Evolutionary conservation across 2,329 filamentous ascomycete genomes (phyloP).

Genomic region (Metarhizium album): DNA sequence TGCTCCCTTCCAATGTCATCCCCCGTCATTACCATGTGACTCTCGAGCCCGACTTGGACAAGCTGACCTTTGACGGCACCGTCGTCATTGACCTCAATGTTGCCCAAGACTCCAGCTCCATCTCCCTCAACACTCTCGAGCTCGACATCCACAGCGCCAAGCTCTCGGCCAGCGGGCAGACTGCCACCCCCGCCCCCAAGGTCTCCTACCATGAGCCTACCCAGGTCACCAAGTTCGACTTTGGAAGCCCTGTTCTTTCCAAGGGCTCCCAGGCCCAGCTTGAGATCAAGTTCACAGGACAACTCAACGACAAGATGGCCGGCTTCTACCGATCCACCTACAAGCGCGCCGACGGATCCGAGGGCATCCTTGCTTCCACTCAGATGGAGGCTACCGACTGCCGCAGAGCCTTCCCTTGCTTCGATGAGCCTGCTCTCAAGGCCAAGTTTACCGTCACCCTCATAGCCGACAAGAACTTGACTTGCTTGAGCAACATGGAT

Average conservation of each 20-base stretch:
- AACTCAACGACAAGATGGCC: slow-evolving; percentile 88
- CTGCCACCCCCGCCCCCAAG: slow-evolving; percentile 30
- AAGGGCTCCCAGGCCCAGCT: slow-evolving; percentile 65
- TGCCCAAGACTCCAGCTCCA: slow-evolving; percentile 68
- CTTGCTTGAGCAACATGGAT: slow-evolving; percentile 96
- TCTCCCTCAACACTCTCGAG: slow-evolving; percentile 81
- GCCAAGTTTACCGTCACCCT: slow-evolving; percentile 86
- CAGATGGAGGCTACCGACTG: slow-evolving; percentile 98
- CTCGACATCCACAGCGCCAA: slow-evolving; percentile 65
- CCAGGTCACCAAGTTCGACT: slow-evolving; percentile 73
- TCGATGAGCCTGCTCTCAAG: slow-evolving; percentile 91
- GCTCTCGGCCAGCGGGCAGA: slow-evolving; percentile 34
- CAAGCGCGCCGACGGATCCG: slow-evolving; percentile 68
- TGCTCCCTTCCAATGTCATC: slow-evolving; percentile 84
- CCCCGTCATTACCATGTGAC: slow-evolving; percentile 88
- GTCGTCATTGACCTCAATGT: slow-evolving; percentile 80
- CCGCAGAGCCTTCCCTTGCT: slow-evolving; percentile 86
- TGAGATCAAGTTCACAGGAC: slow-evolving; percentile 55
- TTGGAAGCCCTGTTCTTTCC: slow-evolving; percentile 54
- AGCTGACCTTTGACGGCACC: slow-evolving; percentile 75
- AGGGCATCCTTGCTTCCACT: slow-evolving; percentile 75
- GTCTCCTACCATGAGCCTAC: slow-evolving; percentile 66
- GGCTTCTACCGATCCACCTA: slow-evolving; percentile 96
- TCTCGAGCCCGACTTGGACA: slow-evolving; percentile 81
- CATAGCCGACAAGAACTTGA: slow-evolving; percentile 80